A percentile compares a stretch with the other conserved stretches of the same genome.
These are phyloP conservation scores for Phytophthora rubi DNA, from an alignment of 352 stramenopile species.

Conservation along the genomic window DNA sequence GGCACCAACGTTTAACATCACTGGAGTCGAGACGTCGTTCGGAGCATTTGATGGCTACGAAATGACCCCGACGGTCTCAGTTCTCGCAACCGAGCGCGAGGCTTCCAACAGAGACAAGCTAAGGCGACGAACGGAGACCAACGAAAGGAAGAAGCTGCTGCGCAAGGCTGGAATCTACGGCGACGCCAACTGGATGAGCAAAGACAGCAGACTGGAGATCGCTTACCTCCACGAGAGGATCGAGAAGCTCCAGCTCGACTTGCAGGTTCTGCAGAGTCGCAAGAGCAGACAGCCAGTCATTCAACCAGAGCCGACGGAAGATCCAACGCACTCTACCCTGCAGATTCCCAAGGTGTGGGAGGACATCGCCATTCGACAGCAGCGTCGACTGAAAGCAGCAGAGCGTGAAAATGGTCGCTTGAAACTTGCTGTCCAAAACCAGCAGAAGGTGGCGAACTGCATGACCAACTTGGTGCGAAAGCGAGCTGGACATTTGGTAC, in stretches of 20 bases:
- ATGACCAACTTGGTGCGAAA: constrained; percentile 34
- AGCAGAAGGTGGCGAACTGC: constrained; percentile 30
- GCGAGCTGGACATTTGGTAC: constrained; percentile 32
- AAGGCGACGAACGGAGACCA: constrained; percentile 26
- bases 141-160: constrained; percentile 47
- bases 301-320: not conserved
- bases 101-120: constrained; percentile 17
- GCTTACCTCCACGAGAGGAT: constrained; percentile 70
- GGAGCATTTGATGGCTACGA: constrained; percentile 14
- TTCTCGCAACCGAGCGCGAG: constrained; percentile 3
- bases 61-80: constrained; percentile 1
- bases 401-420: constrained; percentile 55
- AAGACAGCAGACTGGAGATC: constrained; percentile 62
- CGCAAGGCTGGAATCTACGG: constrained; percentile 44
- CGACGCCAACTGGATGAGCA: constrained; percentile 38
- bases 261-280: constrained; percentile 47
- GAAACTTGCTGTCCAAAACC: constrained; percentile 47
- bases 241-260: constrained; percentile 40
- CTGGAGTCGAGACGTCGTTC: constrained; percentile 21
- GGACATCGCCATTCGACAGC: constrained; percentile 41
- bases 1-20: constrained; percentile 12
- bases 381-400: constrained; percentile 36
- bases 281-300: constrained; percentile 23
- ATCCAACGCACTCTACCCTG: constrained; percentile 15
- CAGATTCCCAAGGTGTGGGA: constrained; percentile 37